phyloP scores from a whole-genome alignment of 768 basidiomycete genomes.

The Trametes villosa region DNA sequence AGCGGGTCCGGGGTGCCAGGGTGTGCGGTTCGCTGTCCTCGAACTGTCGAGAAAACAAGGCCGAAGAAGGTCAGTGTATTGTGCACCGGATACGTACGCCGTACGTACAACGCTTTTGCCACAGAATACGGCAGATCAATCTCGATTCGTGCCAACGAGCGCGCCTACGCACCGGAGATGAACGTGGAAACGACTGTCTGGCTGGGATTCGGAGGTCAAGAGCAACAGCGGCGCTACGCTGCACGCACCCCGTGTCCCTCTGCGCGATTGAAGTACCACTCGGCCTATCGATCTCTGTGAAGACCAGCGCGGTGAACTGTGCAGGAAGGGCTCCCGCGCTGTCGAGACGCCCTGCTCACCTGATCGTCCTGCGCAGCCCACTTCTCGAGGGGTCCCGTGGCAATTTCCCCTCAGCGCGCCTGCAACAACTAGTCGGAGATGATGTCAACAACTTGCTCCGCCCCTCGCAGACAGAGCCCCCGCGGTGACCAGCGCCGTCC shows the following conservation, averaged over 20 bases:
- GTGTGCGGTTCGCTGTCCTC: conserved; percentile 2
- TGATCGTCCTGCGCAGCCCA: background rate
- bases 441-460: background rate
- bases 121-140: conserved; percentile 3
- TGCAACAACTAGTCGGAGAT: background rate
- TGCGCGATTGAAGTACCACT: too few species aligned
- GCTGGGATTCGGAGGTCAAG: background rate
- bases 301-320: background rate
- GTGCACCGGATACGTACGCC: background rate
- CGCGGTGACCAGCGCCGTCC: background rate
- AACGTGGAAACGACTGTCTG: background rate
- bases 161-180: background rate
- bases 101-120: background rate
- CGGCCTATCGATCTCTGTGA: background rate
- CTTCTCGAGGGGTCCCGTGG: background rate
- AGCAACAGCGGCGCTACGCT: too few species aligned
- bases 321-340: background rate
- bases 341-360: background rate
- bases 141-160: background rate
- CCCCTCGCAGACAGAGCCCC: background rate
- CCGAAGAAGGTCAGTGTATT: background rate
- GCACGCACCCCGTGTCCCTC: too few species aligned
- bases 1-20: background rate
- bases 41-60: conserved; percentile 7
- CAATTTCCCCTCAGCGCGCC: background rate